Evolutionary conservation across 2,329 filamentous ascomycete species (phyloP).

Genomic region (Aphanocladium album): DNA sequence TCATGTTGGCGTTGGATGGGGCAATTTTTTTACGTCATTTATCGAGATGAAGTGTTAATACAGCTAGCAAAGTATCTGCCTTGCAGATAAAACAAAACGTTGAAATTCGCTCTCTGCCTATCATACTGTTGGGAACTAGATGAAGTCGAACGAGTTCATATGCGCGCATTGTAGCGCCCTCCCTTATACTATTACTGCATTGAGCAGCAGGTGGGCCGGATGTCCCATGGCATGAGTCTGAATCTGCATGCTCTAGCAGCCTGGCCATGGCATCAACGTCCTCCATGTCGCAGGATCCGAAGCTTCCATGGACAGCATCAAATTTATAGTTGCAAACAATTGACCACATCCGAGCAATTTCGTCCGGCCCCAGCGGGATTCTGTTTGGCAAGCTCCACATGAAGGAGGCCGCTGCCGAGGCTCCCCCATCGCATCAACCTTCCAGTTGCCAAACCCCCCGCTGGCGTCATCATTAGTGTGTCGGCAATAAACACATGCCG

Average conservation of each 20-base stretch:
- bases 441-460: neutral
- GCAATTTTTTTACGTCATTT: neutral
- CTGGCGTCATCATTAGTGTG: neutral
- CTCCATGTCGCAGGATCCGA: neutral
- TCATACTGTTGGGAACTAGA: too few species aligned
- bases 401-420: neutral
- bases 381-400: neutral
- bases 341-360: neutral
- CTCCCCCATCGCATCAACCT: neutral
- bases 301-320: neutral
- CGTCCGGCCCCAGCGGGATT: neutral
- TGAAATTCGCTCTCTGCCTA: too few species aligned
- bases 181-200: neutral
- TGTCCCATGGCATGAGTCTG: neutral
- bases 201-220: neutral
- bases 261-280: neutral
- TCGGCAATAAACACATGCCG: neutral
- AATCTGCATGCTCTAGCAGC: neutral
- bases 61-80: too few species aligned
- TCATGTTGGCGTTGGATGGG: neutral
- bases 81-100: too few species aligned
- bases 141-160: too few species aligned
- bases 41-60: too few species aligned
- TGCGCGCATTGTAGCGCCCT: too few species aligned
- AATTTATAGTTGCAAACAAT: neutral